Evolutionary conservation across 1,284 basidiomycete genomes (phyloP).

Genomic region (Leccinum fallax): DNA sequence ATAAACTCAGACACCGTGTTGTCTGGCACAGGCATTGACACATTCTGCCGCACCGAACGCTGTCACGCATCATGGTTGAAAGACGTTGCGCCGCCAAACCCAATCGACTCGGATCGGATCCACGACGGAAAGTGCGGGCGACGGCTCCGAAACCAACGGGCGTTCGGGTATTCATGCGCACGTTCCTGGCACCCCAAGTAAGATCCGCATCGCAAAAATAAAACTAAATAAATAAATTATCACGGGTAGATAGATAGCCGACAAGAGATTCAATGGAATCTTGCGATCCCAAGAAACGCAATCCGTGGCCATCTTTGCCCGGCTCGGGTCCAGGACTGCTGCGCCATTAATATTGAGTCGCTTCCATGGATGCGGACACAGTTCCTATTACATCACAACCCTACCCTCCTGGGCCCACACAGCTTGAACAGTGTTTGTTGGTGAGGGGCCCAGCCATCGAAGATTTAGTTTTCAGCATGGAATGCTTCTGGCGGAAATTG

Average conservation of each 20-base stretch:
- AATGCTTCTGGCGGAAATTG: background rate
- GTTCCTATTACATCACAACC: background rate
- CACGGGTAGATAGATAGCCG: background rate
- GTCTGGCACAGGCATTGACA: background rate
- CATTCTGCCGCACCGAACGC: background rate
- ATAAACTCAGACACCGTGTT: background rate
- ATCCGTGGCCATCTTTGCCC: background rate
- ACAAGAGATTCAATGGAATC: background rate
- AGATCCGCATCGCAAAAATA: background rate
- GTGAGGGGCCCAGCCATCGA: too few species aligned
- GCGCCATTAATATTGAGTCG: background rate
- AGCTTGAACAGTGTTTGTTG: too few species aligned
- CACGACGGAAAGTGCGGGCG: background rate
- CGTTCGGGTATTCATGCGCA: background rate
- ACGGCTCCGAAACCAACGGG: background rate
- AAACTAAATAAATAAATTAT: background rate
- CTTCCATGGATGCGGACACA: background rate
- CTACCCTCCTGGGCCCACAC: background rate
- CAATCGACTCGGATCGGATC: background rate
- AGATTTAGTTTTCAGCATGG: background rate
- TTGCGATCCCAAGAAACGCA: background rate
- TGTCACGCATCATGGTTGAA: background rate
- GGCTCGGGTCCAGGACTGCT: background rate
- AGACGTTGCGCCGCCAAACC: background rate
- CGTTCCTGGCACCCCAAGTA: background rate